These are phyloP conservation scores for Phytophthora cactorum DNA, from an alignment of 352 stramenopile genomes.

Conservation along the genomic window DNA sequence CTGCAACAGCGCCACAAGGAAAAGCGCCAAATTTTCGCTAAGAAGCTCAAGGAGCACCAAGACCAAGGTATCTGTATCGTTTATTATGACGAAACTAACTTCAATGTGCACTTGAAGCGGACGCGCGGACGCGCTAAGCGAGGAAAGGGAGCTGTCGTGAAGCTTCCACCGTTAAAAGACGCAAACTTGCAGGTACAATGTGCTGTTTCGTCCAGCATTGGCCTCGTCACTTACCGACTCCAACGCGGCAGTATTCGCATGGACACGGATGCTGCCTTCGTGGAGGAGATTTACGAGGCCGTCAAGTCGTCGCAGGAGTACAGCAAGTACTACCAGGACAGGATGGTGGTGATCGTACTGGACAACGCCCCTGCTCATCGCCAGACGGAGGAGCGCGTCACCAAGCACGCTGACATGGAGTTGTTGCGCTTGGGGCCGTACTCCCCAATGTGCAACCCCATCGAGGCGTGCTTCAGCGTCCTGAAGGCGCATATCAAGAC, in stretches of 20 bases:
- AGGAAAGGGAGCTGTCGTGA: not conserved
- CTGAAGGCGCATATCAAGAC: not conserved
- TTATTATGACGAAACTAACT: not conserved
- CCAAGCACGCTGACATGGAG: not conserved
- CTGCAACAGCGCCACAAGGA: too few species aligned
- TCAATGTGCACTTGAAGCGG: not conserved
- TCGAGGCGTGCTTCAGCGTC: not conserved
- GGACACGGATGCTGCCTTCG: not conserved
- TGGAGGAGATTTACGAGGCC: not conserved
- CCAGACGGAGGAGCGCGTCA: too few species aligned
- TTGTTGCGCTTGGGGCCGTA: not conserved
- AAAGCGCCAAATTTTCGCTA: not conserved
- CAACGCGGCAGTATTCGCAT: not conserved
- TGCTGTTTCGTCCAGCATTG: not conserved
- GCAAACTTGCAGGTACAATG: not conserved
- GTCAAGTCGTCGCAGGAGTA: too few species aligned
- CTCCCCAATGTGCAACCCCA: constrained; percentile 1
- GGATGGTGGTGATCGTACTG: too few species aligned
- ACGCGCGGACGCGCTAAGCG: not conserved
- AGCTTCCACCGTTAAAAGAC: not conserved
- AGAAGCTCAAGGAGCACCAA: not conserved
- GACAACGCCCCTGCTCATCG: too few species aligned
- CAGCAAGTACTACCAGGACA: too few species aligned
- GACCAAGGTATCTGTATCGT: not conserved
- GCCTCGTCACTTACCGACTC: not conserved